A percentile compares a stretch with the other conserved stretches of the same genome.
Conservation (phyloP, 805 yeast species). For the Starmerella kuoi region DNA sequence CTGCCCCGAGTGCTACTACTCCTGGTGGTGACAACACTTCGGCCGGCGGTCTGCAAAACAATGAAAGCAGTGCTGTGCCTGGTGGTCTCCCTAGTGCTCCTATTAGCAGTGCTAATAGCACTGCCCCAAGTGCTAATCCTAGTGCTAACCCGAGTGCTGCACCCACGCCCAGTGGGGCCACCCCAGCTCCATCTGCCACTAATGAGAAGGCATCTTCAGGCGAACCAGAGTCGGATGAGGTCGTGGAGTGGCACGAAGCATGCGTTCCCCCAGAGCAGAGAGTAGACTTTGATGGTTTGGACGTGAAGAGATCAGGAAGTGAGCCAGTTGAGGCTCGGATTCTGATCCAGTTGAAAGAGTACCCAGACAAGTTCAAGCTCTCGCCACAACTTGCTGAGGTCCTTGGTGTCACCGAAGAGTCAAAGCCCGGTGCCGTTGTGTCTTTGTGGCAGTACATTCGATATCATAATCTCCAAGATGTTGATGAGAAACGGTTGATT, state of each 20-base stretch:
- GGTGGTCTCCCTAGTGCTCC: neutral
- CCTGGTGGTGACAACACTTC: neutral
- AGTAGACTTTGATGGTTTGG: conserved; percentile 76
- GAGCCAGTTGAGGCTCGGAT: conserved; percentile 55
- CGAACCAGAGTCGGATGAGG: conserved; percentile 19
- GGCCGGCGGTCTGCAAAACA: neutral
- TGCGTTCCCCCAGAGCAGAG: conserved; percentile 24
- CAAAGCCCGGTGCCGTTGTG: conserved; percentile 76
- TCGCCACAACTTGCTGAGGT: conserved; percentile 56
- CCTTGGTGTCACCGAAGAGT: conserved; percentile 63
- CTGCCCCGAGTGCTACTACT: neutral
- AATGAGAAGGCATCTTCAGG: neutral
- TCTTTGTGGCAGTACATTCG: conserved; percentile 67
- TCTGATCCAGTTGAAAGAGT: conserved; percentile 69
- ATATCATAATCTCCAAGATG: conserved; percentile 49
- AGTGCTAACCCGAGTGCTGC: conserved; percentile 1
- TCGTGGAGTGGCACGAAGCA: conserved; percentile 82
- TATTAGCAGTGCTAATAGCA: neutral
- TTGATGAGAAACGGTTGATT: conserved; percentile 43
- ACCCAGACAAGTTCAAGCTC: conserved; percentile 53
- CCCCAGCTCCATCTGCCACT: neutral
- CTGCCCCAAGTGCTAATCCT: neutral
- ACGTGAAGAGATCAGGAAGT: conserved; percentile 67
- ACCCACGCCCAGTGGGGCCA: neutral
- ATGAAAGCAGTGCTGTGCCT: too few relatives aligned